Conservation (phyloP, 2,329 filamentous ascomycete species). For the Trichoderma sp. region DNA sequence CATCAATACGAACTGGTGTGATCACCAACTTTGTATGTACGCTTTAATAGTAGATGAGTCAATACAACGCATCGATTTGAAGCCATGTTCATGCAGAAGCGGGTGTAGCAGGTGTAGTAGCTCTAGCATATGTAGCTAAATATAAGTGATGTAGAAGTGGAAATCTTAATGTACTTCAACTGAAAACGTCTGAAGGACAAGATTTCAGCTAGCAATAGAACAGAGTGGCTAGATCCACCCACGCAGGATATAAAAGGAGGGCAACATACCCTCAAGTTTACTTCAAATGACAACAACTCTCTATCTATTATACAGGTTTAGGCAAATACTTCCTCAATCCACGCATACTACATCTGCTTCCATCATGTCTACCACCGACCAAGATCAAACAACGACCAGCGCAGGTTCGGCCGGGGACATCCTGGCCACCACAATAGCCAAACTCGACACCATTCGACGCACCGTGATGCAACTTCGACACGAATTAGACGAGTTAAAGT, state of each 20-base stretch:
- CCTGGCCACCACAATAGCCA: not conserved
- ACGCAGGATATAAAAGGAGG: not conserved
- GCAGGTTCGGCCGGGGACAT: too few relatives aligned
- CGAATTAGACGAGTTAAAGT: not conserved
- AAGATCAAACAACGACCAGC: too few relatives aligned
- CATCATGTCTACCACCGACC: not conserved
- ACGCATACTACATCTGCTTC: not conserved
- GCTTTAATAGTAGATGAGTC: not conserved
- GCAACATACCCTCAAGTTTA: not conserved
- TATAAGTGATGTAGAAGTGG: too few relatives aligned
- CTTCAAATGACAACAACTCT: not conserved
- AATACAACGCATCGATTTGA: not conserved
- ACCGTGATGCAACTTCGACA: not conserved
- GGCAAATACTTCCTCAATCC: not conserved
- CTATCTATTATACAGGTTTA: not conserved
- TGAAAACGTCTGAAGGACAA: not conserved
- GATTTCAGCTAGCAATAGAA: not conserved
- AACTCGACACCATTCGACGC: not conserved
- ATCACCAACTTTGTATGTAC: not conserved
- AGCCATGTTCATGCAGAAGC: too few relatives aligned
- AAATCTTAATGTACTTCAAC: too few relatives aligned
- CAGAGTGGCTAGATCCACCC: not conserved
- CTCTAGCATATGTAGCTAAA: too few relatives aligned
- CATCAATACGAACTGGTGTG: not conserved
- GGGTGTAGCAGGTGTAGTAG: too few relatives aligned